phyloP scores from a whole-genome alignment of 2,329 filamentous ascomycete genomes.

The Xylaria sp. region DNA sequence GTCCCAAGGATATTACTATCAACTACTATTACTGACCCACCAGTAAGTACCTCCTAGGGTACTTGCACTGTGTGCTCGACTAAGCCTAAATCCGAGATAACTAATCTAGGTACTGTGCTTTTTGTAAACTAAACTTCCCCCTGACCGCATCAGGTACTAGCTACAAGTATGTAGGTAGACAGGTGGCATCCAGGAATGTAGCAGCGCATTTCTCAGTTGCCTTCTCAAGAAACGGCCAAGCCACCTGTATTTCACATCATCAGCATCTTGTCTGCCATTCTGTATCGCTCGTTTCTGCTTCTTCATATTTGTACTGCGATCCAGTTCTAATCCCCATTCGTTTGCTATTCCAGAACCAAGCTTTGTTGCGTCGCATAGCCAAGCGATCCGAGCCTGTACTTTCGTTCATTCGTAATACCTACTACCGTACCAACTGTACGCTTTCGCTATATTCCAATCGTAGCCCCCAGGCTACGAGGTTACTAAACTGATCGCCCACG shows the following conservation, averaged over 20 bases:
- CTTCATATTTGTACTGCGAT: neutral
- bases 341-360: slow-evolving; percentile 20
- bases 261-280: slow-evolving; percentile 9
- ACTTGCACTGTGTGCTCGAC: no score
- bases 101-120: neutral
- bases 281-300: slow-evolving; percentile 18
- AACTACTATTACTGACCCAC: no score
- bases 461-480: slow-evolving; percentile 1
- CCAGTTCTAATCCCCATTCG: slow-evolving; percentile 14
- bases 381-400: slow-evolving; percentile 8
- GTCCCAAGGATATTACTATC: no score
- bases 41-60: no score
- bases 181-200: slow-evolving; percentile 3
- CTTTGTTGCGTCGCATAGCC: slow-evolving; percentile 7
- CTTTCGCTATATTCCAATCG: slow-evolving; percentile 16
- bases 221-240: neutral
- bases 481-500: slow-evolving; percentile 14
- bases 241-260: slow-evolving; percentile 21
- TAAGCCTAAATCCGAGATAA: no score
- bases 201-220: slow-evolving; percentile 8
- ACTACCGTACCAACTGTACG: neutral
- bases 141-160: neutral
- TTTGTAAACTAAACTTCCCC: neutral
- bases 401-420: slow-evolving; percentile 14
- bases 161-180: neutral